Percentiles rank a stretch among this genome's conserved stretches.
phyloP scores from a whole-genome alignment of 495 filamentous ascomycete species.

The Tuber aestivum region DNA sequence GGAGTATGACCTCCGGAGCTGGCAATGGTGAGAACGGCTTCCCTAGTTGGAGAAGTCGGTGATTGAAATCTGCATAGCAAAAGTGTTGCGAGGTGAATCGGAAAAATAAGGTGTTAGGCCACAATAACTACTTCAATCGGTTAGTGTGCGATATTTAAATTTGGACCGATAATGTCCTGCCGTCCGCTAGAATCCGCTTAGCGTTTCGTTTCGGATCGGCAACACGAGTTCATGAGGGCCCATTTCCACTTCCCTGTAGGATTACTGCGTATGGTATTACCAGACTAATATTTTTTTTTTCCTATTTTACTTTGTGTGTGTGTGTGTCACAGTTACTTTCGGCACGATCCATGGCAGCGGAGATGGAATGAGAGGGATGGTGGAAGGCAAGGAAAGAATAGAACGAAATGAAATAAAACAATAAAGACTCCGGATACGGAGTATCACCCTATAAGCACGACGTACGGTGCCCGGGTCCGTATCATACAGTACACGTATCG shows the following conservation, averaged over 20 bases:
- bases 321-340: slow-evolving; percentile 19
- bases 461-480: neutral
- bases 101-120: slow-evolving; percentile 16
- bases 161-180: slow-evolving; percentile 30
- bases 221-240: slow-evolving; percentile 27
- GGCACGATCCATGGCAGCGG: neutral
- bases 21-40: neutral
- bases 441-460: neutral
- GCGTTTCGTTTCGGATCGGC: slow-evolving; percentile 32
- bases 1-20: neutral
- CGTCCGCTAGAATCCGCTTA: slow-evolving; percentile 18
- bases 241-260: slow-evolving; percentile 2
- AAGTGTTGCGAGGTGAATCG: neutral
- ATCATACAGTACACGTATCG: too few species aligned
- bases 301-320: neutral
- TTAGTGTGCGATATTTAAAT: slow-evolving; percentile 28
- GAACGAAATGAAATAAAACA: neutral
- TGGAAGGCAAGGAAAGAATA: neutral
- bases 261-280: neutral
- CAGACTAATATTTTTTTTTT: neutral
- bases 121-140: slow-evolving; percentile 14
- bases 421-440: neutral
- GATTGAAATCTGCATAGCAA: neutral
- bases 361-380: neutral
- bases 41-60: neutral